Evolutionary conservation across 306 rosid genomes (phyloP), one percentile per base, ranked within the genome.

Genomic region (Dalbergia cochinchinensis): DNA sequence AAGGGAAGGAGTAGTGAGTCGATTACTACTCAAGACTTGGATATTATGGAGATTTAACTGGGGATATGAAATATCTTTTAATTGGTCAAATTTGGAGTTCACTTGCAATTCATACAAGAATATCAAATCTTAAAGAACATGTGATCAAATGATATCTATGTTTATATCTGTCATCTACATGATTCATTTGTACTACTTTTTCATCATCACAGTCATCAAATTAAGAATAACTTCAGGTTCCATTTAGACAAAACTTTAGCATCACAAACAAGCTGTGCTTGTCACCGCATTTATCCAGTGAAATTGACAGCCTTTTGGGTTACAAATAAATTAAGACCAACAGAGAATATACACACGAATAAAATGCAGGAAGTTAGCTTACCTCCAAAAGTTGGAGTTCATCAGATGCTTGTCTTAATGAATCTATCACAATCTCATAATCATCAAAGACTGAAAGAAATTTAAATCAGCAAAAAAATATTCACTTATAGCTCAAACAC

Each of bases 351-450:
- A 42, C 61, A 65, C 50, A 78, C 62, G 31, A 72, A 39, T 63
- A 50, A 54, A 67, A 41, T 3, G 45, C 71, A 58, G 45, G 8
- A 72, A 79, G 77, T 65, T 42, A 59, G 77, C 83, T 89, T 87
- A 93, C 99, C 94, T 92, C 99, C 77, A 95, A 84, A 35, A 90
- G 83, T 86, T 89, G 92, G 72, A 95, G 99, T 76, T 90, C 98
- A 11, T 85, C 88, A 45, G 98, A 90, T 51, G 97, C 98, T 87
- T 90, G 98, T 80, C 80, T 86, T 54, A 95, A 73, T 74, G 98
- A 85, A 84, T 95, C 93, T 79, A 95, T 83, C 78, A 93, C 93
- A 42, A 78, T 68, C n/a, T n/a, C n/a, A 41, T 86, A 72, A 78
- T 86, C 78, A 84, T 88, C 94, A 60, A 51, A 64, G 63, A 90